phyloP scores from a whole-genome alignment of 2,329 filamentous ascomycete genomes.

The Fusarium fujikuroi region DNA sequence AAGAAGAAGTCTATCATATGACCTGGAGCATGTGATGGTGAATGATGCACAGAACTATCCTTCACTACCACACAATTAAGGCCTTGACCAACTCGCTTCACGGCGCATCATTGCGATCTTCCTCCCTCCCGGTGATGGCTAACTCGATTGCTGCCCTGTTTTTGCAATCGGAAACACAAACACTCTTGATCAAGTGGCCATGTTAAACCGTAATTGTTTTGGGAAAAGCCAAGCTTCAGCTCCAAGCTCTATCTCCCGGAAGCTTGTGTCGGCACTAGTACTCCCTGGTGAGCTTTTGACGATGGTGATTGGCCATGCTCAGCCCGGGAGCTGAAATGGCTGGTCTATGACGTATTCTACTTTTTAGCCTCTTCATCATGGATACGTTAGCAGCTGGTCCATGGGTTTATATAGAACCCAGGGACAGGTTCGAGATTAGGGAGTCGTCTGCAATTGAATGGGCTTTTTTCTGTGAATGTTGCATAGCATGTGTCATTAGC shows the following conservation, averaged over 20 bases:
- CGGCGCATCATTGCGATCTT: neutral
- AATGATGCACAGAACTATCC: neutral
- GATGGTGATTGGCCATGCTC: constrained; percentile 30
- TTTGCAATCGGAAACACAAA: neutral
- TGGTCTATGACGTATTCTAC: constrained; percentile 43
- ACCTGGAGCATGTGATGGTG: neutral
- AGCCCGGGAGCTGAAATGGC: constrained; percentile 12
- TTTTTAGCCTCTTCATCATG: constrained; percentile 32
- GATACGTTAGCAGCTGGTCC: neutral
- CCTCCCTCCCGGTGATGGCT: neutral
- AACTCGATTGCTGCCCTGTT: constrained; percentile 7
- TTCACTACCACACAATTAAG: neutral
- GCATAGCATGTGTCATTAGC: constrained; percentile 1
- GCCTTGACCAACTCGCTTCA: neutral
- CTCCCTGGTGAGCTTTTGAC: constrained; percentile 14
- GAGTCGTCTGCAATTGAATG: neutral
- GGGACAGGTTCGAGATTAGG: neutral
- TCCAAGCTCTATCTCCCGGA: constrained; percentile 16
- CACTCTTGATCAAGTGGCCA: neutral
- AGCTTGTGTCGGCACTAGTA: constrained; percentile 35
- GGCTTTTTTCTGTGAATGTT: constrained; percentile 5
- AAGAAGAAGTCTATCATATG: neutral
- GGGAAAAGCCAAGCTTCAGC: constrained; percentile 19
- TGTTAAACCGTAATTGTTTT: constrained; percentile 2
- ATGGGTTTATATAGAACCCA: constrained; percentile 29